Evolutionary conservation across 148 eudicot species (phyloP), one percentile per base, ranked within the genome.

Genomic region (Rhododendron mucronatum): DNA sequence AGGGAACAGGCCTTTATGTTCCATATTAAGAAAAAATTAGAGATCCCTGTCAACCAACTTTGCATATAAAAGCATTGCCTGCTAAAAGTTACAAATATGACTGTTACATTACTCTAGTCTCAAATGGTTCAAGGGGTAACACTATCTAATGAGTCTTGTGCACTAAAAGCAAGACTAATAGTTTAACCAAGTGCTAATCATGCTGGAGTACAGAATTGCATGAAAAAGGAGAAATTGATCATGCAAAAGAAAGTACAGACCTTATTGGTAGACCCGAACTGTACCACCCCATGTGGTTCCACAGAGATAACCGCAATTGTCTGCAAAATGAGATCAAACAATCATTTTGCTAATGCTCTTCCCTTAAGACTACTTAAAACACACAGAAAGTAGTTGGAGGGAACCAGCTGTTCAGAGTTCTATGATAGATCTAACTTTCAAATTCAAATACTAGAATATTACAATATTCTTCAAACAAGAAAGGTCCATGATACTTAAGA

Each of bases 201-300:
- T 57, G 20, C 33, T 55, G 30, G 16, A 81, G 16, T 13, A 20
- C 14, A 53, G 5, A 55, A 81, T 50, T 51, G 21, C 13, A 83
- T n/a, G 26, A 20, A 45, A 28, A 53, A 23, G 61, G 37, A 7
- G 2, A 3, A 7, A 13, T 67, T 50, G n/a, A 3, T 15, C 7
- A 9, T 41, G 5, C 10, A 71, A 78, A 47, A 35, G 39, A 39
- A 39, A 59, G 18, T 76, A 86, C 93, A 86, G 79, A 97, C 99
- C 95, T 97, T 92, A 39, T 87, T 82, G 77, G 90, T 87, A n/a
- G 98, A 97, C 20, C 98, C 99, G 45, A 97, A 92, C 50, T 97
- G 96, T 78, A 93, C 85, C 35, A 95, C 98, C 33, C 99, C 99
- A 33, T 67, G 90, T n/a, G 90, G 90, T 77, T 93, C 94, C 55